Conservation (phyloP, 768 basidiomycete genomes). For the Suillus hirtellus region DNA sequence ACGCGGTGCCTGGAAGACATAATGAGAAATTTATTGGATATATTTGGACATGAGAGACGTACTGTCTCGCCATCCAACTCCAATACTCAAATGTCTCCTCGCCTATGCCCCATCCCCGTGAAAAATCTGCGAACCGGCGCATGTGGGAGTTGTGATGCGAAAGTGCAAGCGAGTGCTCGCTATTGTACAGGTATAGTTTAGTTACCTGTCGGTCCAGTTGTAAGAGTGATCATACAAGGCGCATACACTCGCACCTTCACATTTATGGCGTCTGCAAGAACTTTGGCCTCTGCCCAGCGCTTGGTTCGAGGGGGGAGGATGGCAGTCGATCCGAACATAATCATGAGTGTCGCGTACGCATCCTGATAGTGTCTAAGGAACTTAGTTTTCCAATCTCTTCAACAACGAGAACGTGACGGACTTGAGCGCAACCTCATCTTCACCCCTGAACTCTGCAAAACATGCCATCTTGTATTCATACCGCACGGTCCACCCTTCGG, state of each 20-base stretch:
- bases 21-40: background rate
- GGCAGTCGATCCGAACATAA: slow-evolving; percentile 88
- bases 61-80: slow-evolving; percentile 96
- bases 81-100: slow-evolving; percentile 97
- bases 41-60: slow-evolving; percentile 28
- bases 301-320: slow-evolving; percentile 92
- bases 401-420: slow-evolving; percentile 39
- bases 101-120: slow-evolving; percentile 91
- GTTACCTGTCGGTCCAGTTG: slow-evolving; percentile 55
- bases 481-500: slow-evolving; percentile 92
- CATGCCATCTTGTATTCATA: slow-evolving; percentile 98
- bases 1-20: slow-evolving; percentile 67
- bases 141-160: slow-evolving; percentile 86
- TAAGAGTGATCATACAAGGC: background rate
- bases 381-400: slow-evolving; percentile 16
- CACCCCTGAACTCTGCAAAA: slow-evolving; percentile 93
- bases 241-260: slow-evolving; percentile 63
- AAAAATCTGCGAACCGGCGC: slow-evolving; percentile 82
- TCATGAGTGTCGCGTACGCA: slow-evolving; percentile 77
- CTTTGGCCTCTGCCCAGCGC: slow-evolving; percentile 98
- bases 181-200: slow-evolving; percentile 90
- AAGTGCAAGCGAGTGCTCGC: slow-evolving; percentile 78
- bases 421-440: slow-evolving; percentile 92
- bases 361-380: slow-evolving; percentile 85
- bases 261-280: slow-evolving; percentile 90